Base-by-base conservation (phyloP, 2,329 filamentous ascomycete genomes). In the Talaromyces rugulosus region DNA sequence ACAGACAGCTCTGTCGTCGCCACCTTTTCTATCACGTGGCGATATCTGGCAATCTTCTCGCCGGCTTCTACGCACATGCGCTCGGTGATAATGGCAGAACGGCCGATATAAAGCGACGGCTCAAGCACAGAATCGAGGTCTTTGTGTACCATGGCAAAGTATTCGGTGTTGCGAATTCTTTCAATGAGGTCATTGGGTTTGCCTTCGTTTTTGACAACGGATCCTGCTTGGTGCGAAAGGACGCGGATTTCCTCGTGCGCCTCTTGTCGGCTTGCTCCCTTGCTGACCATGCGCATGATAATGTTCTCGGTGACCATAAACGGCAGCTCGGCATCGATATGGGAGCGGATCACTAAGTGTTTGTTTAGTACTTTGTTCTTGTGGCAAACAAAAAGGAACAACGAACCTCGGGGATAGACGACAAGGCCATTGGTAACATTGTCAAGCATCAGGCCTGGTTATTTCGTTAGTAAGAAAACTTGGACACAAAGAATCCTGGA, bases 191-290 rank as follows among this genome's bases (percentile, higher is more conserved):
- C 92, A 71, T 96, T 96, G 59, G 85, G 79, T 68, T 87, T 86
- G 40, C 91, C 91, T 74, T 89, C 80, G 69, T 86, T 83, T 80
- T 90, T 90, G 47, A 92, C 88, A 11, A 89, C 86, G 34, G 82
- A 81, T 51, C 83, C 85, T 0, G 92, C 91, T 77, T 96, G 81
- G 78, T 92, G 89, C 2, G 85, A 90, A 52, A 96, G 83, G 1
- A 96, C 89, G 51, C 89, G 88, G 70, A 96, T 93, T 75, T 94
- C 80, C 78, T 96, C 92, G 76, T 96, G 92, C 1, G 91, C 89
- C 60, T 93, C 90, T 74, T 96, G 91, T 57, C 92, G 81, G 9
- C 86, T 90, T 31, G 81, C 83, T 34, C 90, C 91, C 70, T 87
- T 84, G 61, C 86, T 85, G 31, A 88, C 86, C 61, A 94, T 82